Conservation (phyloP, 2,329 filamentous ascomycete species). For the Aspergillus quadricinctus region DNA sequence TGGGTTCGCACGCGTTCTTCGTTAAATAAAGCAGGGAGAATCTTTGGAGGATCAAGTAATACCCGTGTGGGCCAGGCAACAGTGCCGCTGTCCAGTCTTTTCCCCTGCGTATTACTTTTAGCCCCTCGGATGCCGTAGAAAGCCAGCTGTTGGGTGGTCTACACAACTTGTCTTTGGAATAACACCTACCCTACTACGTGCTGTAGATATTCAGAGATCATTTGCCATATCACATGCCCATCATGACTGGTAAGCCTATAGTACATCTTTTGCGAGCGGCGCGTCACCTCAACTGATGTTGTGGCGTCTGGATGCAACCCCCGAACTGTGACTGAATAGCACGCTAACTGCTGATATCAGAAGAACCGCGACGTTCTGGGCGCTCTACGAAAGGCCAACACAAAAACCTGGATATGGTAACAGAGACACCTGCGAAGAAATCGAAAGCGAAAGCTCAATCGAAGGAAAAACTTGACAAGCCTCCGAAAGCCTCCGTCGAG, state of each 20-base stretch:
- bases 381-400: constrained; percentile 96
- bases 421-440: constrained; percentile 54
- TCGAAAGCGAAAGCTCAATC: constrained; percentile 44
- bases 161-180: constrained; percentile 17
- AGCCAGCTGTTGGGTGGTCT: constrained; percentile 26
- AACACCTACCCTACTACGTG: constrained; percentile 21
- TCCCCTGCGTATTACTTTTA: constrained; percentile 39
- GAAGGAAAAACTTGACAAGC: constrained; percentile 42
- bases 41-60: constrained; percentile 30
- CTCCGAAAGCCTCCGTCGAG: constrained; percentile 45
- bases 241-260: constrained; percentile 59
- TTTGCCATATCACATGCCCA: constrained; percentile 25
- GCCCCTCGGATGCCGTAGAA: constrained; percentile 39
- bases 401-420: constrained; percentile 72
- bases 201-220: constrained; percentile 35
- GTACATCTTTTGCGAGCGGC: constrained; percentile 23
- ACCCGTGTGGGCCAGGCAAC: constrained; percentile 26
- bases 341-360: constrained; percentile 43
- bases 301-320: constrained; percentile 6
- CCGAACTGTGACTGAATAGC: constrained; percentile 6
- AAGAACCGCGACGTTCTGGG: constrained; percentile 88
- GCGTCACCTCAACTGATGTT: not conserved
- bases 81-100: constrained; percentile 27
- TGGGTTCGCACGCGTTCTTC: constrained; percentile 11
- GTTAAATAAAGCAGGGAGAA: constrained; percentile 18